Evolutionary conservation across 1,284 basidiomycete species (phyloP), one percentile per base, ranked within the genome.

Genomic region (Coniophora puteana): DNA sequence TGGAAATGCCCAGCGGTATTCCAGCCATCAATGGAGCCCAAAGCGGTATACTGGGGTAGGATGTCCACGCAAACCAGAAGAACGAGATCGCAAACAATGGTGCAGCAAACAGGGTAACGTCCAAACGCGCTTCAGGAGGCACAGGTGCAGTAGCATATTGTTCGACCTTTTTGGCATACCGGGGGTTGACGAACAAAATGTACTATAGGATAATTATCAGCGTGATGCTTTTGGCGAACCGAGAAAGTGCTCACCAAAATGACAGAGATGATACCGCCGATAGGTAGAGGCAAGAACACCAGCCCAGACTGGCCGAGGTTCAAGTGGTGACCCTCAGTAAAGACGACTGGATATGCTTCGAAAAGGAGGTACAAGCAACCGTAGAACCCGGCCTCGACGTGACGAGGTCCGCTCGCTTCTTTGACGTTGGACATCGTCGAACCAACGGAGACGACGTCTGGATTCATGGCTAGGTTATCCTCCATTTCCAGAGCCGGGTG

Each of bases 41-140:
- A 47, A 74, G 75, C 0, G 72, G 71, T 43, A 84, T 65, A 13
- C 54, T 60, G 3, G 76, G 66, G 44, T 63, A 78, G 1, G 77
- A 76, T 3, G 78, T 74, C 76, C 75, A 79, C 30, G 71, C 80
- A 51, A 86, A 78, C 80, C 80, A 80, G 62, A 86, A 86, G 57
- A 82, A 79, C 1, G 78, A 72, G 21, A 71, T 46, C 5, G 78
- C 64, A 40, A 82, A 72, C 4, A 79, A 50, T 0, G 80, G 81
- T 0, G 74, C 75, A 3, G 74, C 76, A 38, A 76, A 53, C 51
- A 81, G 62, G 1, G 71, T 68, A 33, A 77, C 69, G 20, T 72
- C 69, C 13, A 89, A 64, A 17, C 83, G 71, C 45, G 74, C 74
- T 59, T 89, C 85, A 0, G 86, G 85, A 2, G 80, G 74, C 3